Base-by-base conservation (phyloP, 2,329 filamentous ascomycete species). In the Fonsecaea multimorphosa region DNA sequence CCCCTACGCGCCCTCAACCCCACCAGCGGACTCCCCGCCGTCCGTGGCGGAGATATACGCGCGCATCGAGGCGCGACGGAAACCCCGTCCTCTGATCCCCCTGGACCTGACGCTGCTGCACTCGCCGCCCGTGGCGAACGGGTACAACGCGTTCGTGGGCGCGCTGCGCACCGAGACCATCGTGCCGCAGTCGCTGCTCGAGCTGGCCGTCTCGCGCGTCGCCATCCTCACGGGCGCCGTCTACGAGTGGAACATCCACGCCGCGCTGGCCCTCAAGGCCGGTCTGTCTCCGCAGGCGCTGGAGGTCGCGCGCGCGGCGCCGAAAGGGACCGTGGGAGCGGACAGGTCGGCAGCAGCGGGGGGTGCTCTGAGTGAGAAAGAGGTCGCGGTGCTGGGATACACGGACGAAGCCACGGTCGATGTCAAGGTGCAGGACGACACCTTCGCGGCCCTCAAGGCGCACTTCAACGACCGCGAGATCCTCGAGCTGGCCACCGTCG, bases 191-290 rank as follows among this genome's bases (percentile, higher is more conserved):
- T 77, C 74, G 9, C 70, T 93, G 29, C 87, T 91, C 67, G 92
- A 96, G 80, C 82, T 93, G 16, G 89, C 90, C 64, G 92, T 96
- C 70, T 91, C 87, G 71, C 85, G 92, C 56, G 90, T 96, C 7
- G 92, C 92, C 3, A 89, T 90, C 6, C 85, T 92, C 70, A 96
- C 94, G 76, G 77, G 83, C 31, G 92, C 92, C 0, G 91, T 90
- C 85, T 96, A 93, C 77, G 92, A 96, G 77, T 96, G 91, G 92
- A 86, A 81, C 40, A 87, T 91, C 64, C 92, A 96, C 76, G 89
- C 89, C 8, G 91, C 91, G 7, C 81, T 94, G 14, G 83, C 78
- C 0, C 44, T 51, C 16, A 68, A 24, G 82, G 78, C 59, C 3
- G n/a, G 77, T 1, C 1, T 60, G 9, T 27, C 58, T n/a, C 5